Conservation (phyloP, 2,329 filamentous ascomycete species). For the Blastomyces silverae region DNA sequence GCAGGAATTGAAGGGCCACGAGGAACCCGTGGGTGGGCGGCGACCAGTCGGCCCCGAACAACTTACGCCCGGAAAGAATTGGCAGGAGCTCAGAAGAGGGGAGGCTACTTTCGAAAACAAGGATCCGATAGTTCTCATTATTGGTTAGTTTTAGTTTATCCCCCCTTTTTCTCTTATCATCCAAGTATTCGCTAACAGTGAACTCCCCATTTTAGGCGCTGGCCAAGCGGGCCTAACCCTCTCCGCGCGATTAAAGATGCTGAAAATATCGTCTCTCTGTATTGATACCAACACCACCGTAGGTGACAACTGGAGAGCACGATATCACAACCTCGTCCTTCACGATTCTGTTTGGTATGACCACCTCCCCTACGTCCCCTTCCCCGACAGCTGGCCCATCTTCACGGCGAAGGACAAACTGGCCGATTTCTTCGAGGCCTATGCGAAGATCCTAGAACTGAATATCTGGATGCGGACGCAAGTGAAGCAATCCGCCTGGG, state of each 20-base stretch:
- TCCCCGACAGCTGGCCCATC: conserved; percentile 39
- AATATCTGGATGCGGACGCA: conserved; percentile 42
- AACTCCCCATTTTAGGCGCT: background rate
- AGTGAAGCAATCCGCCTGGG: conserved; percentile 29
- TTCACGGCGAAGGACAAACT: conserved; percentile 45
- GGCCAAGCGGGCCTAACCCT: conserved; percentile 39
- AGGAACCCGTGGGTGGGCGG: conserved; percentile 31
- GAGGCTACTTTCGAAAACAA: background rate
- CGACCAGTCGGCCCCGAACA: background rate
- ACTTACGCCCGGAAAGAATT: background rate
- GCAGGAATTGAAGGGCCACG: conserved; percentile 32
- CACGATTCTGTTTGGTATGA: conserved; percentile 39
- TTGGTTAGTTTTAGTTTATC: background rate
- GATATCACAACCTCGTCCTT: conserved; percentile 38
- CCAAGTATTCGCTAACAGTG: background rate
- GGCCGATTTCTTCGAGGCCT: conserved; percentile 45
- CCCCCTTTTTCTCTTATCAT: background rate
- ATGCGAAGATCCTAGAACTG: conserved; percentile 45
- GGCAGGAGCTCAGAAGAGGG: background rate
- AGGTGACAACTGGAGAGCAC: conserved; percentile 47
- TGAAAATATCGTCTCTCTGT: conserved; percentile 38
- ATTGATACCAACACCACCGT: conserved; percentile 43
- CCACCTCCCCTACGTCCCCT: conserved; percentile 36
- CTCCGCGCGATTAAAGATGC: conserved; percentile 37
- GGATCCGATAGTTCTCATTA: background rate